A percentile compares a stretch with the other conserved stretches of the same genome.
phyloP scores from a whole-genome alignment of 2,329 filamentous ascomycete species.

The Chaetomiaceae sp. region DNA sequence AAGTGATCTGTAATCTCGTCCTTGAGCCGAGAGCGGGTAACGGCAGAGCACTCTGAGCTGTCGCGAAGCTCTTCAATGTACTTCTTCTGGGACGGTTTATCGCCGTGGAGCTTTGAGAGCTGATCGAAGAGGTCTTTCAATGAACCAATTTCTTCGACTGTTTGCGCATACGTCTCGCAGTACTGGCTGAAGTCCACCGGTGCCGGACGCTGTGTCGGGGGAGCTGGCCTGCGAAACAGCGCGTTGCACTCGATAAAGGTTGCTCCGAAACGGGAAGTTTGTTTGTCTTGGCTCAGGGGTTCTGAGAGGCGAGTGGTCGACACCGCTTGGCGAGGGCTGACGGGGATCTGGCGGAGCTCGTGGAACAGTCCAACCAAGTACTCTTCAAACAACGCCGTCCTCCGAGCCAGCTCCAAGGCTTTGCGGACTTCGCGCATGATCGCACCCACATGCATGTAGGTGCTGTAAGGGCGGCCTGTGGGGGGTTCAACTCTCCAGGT shows the following conservation, averaged over 20 bases:
- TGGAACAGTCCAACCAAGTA: conserved; percentile 5
- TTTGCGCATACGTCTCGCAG: neutral
- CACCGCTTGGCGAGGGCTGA: neutral
- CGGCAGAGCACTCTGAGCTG: neutral
- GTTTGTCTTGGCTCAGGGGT: neutral
- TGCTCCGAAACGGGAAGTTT: neutral
- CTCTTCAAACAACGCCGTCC: conserved; percentile 3
- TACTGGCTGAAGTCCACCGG: conserved; percentile 2
- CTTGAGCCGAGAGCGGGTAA: neutral
- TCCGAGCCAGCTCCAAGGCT: conserved; percentile 4
- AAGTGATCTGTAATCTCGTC: neutral
- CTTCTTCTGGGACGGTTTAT: conserved; percentile 2
- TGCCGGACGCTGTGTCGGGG: conserved; percentile 2
- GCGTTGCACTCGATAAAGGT: conserved; percentile 1
- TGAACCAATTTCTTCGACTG: neutral
- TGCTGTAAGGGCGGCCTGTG: neutral
- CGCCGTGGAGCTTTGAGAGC: neutral
- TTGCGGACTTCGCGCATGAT: conserved; percentile 5
- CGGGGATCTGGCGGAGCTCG: neutral
- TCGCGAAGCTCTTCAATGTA: conserved; percentile 13
- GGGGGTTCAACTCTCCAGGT: conserved; percentile 8
- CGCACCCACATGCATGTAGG: conserved; percentile 4
- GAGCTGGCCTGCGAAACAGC: conserved; percentile 9
- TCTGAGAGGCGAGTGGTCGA: neutral
- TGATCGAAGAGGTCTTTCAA: conserved; percentile 5